Evolutionary conservation across 257 asterid species (phyloP), one percentile per base, ranked within the genome.

Genomic region (Ehretia macrophylla): DNA sequence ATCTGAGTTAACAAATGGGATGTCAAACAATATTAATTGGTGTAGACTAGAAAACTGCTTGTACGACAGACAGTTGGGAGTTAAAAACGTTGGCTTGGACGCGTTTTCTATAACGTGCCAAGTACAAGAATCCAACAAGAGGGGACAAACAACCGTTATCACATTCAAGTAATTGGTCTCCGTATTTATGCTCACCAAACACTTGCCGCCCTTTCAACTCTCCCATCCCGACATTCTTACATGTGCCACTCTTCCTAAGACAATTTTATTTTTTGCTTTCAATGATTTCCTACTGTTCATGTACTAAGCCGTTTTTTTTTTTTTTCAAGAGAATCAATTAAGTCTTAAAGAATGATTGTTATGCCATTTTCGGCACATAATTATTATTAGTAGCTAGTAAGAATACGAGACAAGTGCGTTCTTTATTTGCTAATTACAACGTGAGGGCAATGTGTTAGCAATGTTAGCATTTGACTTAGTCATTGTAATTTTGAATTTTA

Each of bases 21-120:
- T n/a, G 35, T 27, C 35, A 27, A 27, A 27, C 35, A 27, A 27
- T 27, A 1, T 3, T 3, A 3, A 27, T 27, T 27, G 35, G 35
- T 27, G 35, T 27, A 27, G 35, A 27, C 35, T 27, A 27, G 6
- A 27, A 27, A 3, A 27, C 35, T 27, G 35, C 6, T 27, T 27
- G 35, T n/a, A n/a, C n/a, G 35, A 6, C 6, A 27, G 35, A 27
- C 35, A 27, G 35, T 27, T 27, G 10, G 16, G 22, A n/a, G 54
- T 49, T 49, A 49, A 21, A n/a, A 49, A 12, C 20, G 10, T n/a
- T n/a, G 27, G 5, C 11, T 17, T 49, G 20, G 21, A 56, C 81
- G 81, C 78, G 82, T 76, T 60, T 63, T 4, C 5, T 21, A 59
- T 62, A 59, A 61, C 57, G 52, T 58, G 65, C 47, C 61, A 50